Evolutionary conservation across 495 filamentous ascomycete species (phyloP).

Genomic region (Polyplosphaeria fusca): DNA sequence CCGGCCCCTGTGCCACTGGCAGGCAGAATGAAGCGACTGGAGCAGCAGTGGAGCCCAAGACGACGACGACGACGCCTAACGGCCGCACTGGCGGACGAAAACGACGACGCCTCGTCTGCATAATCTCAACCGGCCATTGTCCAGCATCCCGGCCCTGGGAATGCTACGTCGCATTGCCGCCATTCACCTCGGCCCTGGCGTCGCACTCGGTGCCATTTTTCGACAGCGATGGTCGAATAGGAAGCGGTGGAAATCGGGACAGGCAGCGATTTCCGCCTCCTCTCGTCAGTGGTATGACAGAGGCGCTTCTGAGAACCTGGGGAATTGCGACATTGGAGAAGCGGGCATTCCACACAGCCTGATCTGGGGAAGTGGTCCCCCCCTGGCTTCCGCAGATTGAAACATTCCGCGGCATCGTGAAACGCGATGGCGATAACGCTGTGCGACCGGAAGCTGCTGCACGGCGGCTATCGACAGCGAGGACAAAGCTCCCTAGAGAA

Average conservation of each 20-base stretch:
- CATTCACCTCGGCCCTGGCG: slow-evolving; percentile 10
- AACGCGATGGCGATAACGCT: slow-evolving; percentile 1
- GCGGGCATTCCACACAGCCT: neutral
- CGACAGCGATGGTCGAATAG: slow-evolving; percentile 16
- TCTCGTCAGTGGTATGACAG: slow-evolving; percentile 4
- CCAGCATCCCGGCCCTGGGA: slow-evolving; percentile 14
- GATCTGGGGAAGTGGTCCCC: slow-evolving; percentile 11
- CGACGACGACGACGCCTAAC: slow-evolving; percentile 1
- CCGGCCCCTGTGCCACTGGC: neutral
- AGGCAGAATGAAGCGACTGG: slow-evolving; percentile 2
- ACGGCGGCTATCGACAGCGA: neutral
- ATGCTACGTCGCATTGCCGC: slow-evolving; percentile 27
- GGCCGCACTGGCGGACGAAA: neutral
- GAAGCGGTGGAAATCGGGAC: slow-evolving; percentile 1
- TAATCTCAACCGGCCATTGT: neutral
- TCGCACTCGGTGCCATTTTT: slow-evolving; percentile 11
- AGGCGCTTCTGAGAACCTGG: neutral
- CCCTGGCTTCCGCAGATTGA: slow-evolving; percentile 5
- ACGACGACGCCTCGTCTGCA: neutral
- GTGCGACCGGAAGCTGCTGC: neutral
- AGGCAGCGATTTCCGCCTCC: slow-evolving; percentile 1
- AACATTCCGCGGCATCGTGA: slow-evolving; percentile 10
- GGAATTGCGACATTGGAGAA: neutral
- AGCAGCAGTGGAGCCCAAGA: neutral
- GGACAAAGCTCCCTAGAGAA: neutral